Evolutionary conservation across 129 eudicot genomes (phyloP).

Genomic region (Mikania micrantha): DNA sequence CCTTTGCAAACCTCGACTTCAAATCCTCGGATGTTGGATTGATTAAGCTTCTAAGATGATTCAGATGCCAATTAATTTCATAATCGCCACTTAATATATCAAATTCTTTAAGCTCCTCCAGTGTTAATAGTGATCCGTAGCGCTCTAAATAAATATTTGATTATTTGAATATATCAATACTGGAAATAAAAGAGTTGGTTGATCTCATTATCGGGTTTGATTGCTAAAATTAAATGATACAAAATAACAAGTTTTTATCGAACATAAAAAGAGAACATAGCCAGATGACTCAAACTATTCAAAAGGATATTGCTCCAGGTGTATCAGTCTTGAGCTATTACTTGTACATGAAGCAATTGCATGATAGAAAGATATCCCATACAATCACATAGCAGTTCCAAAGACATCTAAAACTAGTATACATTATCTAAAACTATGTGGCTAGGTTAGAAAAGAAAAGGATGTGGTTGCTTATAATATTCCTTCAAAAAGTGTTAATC

Average conservation of each 20-base stretch:
- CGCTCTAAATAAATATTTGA: constrained; percentile 48
- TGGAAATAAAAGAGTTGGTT: not conserved
- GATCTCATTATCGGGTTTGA: not conserved
- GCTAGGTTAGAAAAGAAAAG: not conserved
- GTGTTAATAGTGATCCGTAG: constrained; percentile 64
- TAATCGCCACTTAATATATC: constrained; percentile 67
- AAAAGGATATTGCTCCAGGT: not conserved
- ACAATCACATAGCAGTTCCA: not conserved
- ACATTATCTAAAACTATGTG: not conserved
- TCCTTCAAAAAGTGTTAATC: no score
- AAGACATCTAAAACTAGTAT: not conserved
- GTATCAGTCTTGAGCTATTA: not conserved
- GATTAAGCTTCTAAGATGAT: constrained; percentile 56
- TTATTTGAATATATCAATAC: not conserved
- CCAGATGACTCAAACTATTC: not conserved
- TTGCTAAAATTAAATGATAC: not conserved
- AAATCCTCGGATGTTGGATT: constrained; percentile 67
- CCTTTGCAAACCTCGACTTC: constrained; percentile 56
- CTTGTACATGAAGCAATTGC: not conserved
- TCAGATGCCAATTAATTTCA: constrained; percentile 93
- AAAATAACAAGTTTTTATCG: not conserved
- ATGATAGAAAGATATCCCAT: not conserved
- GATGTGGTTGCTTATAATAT: not conserved
- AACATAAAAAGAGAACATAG: not conserved
- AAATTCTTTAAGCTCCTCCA: constrained; percentile 74